Percentiles rank a stretch among this genome's conserved stretches.
Evolutionary conservation across 2,329 filamentous ascomycete genomes (phyloP).

Genomic region (Aspergillus ruber): DNA sequence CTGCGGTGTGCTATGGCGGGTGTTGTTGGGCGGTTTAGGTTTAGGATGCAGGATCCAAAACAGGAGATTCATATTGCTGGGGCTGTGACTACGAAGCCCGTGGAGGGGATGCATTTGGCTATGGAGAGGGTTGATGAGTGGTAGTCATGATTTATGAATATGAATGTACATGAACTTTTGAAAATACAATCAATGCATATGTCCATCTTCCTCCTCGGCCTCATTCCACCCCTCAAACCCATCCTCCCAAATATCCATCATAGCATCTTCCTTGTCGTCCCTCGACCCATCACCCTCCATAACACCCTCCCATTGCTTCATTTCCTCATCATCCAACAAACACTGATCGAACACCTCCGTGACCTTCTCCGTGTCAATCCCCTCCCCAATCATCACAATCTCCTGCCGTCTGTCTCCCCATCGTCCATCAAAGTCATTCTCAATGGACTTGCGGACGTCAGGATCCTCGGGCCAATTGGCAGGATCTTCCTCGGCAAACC

Average conservation of each 20-base stretch:
- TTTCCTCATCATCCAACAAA: conserved; percentile 56
- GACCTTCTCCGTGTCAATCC: conserved; percentile 49
- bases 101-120: conserved; percentile 33
- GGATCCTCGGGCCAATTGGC: conserved; percentile 47
- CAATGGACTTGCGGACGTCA: conserved; percentile 44
- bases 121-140: conserved; percentile 27
- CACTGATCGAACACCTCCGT: conserved; percentile 53
- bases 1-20: conserved; percentile 35
- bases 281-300: conserved; percentile 40
- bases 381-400: conserved; percentile 66
- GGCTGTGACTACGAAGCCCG: conserved; percentile 34
- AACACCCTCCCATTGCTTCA: conserved; percentile 47
- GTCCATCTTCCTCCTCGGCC: conserved; percentile 26
- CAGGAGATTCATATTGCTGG: conserved; percentile 31
- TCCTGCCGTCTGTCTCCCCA: conserved; percentile 69
- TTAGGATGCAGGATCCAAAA: conserved; percentile 32
- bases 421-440: conserved; percentile 43
- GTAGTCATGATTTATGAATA: conserved; percentile 11
- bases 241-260: conserved; percentile 52
- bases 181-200: conserved; percentile 3
- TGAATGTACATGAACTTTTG: conserved; percentile 7
- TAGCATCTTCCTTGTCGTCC: conserved; percentile 40
- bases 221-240: conserved; percentile 53
- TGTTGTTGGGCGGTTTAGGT: conserved; percentile 28
- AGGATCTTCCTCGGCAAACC: conserved; percentile 55